Base-by-base conservation (phyloP, 2,329 filamentous ascomycete genomes). In the Alternaria viburni region DNA sequence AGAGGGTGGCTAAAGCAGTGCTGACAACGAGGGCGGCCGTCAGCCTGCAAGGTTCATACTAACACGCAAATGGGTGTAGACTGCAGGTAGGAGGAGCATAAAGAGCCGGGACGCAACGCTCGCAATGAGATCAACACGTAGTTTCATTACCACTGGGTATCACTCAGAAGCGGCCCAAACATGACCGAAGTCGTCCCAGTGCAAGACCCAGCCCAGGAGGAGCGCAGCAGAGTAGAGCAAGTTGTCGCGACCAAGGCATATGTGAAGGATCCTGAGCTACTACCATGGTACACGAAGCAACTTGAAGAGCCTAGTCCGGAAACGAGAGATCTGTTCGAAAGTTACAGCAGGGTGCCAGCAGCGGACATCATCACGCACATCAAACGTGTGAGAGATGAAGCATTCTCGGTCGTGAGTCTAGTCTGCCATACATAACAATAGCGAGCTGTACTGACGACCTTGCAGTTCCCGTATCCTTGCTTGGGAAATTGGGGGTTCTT, bases 311-410 rank as follows among this genome's bases (percentile, higher is more conserved):
- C 81, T 3, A 69, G 70, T 25, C 70, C 74, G 12, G 68, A 65
- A 15, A 74, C 78, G 3, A 67, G 72, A 32, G 68, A 79, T 8
- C 62, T 82, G 13, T 74, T 83, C 15, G 79, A 81, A 59, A 75
- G 69, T 9, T 83, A 82, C 67, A 79, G 78, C 68, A 75, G 76
- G 23, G 70, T 83, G 3, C 72, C 78, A 3, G 46, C 76, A 1
- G 74, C 73, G 25, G 65, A 79, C 13, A 74, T 83, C 9, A 67
- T 75, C 11, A n/a, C 72, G 15, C 81, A 83, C 59, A 75, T 82
- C 46, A 71, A 73, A 51, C 57, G 72, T 41, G 71, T 80, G 12
- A 73, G 76, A 62, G 69, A 79, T 54, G 67, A 74, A 56, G 77
- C 75, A 8, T 78, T 77, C 66, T 69, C 74, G 46, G 62, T 77